phyloP scores from a whole-genome alignment of 176 grass and related monocot genomes.

The Triticum aestivum region DNA sequence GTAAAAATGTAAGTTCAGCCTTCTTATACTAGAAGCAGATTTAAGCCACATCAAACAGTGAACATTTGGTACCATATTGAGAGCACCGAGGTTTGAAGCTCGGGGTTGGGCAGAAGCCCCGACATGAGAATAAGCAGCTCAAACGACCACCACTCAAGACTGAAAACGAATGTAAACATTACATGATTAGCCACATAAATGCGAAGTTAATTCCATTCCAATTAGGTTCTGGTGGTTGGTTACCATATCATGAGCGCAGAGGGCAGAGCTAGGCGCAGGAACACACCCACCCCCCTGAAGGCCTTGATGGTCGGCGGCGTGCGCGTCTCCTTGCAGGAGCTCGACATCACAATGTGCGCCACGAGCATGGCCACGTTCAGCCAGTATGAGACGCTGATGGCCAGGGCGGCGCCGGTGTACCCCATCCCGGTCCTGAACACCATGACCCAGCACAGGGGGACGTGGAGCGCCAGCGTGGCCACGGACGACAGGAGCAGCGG shows the following conservation, averaged over 20 bases:
- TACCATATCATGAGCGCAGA: conserved; percentile 88
- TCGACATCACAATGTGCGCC: conserved; percentile 48
- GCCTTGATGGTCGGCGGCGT: conserved; percentile 42
- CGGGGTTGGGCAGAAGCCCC: conserved; percentile 75
- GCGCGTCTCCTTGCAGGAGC: conserved; percentile 55
- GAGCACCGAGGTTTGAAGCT: conserved; percentile 84
- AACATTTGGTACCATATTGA: conserved; percentile 52
- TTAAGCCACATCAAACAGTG: background rate
- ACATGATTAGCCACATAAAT: background rate
- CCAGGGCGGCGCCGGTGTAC: conserved; percentile 63
- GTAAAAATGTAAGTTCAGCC: background rate
- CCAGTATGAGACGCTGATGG: conserved; percentile 75
- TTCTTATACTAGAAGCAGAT: background rate
- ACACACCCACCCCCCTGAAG: conserved; percentile 52
- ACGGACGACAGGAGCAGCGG: conserved; percentile 48
- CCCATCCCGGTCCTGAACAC: conserved; percentile 57
- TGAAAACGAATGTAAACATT: conserved; percentile 16
- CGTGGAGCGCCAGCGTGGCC: conserved; percentile 50
- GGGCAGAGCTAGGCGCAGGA: conserved; percentile 73
- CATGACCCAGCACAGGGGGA: conserved; percentile 69
- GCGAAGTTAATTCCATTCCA: background rate
- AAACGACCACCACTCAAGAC: conserved; percentile 94
- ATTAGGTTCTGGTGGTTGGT: background rate
- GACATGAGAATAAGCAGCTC: conserved; percentile 85
- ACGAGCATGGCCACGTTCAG: conserved; percentile 60